A percentile compares a stretch with the other conserved stretches of the same genome.
Conservation (phyloP, 192 early-diverging fungal genomes). For the Linnemannia hyalina region DNA sequence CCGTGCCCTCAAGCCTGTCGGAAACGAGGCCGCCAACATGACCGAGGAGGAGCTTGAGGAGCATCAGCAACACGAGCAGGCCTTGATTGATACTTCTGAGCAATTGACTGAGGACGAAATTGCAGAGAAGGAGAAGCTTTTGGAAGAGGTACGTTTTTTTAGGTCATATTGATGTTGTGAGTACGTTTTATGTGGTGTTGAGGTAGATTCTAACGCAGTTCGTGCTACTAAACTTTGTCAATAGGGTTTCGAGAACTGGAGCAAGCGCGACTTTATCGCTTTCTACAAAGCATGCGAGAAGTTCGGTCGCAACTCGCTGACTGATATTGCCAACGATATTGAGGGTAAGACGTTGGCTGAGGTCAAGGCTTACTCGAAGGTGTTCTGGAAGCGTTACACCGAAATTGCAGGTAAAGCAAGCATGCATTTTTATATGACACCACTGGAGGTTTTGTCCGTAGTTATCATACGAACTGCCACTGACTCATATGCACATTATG, state of each 20-base stretch:
- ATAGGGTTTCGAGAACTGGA: conserved; percentile 93
- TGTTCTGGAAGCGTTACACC: conserved; percentile 91
- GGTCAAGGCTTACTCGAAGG: conserved; percentile 85
- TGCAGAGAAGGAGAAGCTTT: conserved; percentile 75
- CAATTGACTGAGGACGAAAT: conserved; percentile 91
- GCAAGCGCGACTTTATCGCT: conserved; percentile 87
- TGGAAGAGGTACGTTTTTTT: conserved; percentile 31
- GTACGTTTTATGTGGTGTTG: background rate
- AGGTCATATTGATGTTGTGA: background rate
- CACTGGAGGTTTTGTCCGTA: no score
- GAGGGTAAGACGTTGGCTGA: conserved; percentile 94
- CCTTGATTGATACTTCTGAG: conserved; percentile 87
- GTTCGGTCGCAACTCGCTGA: conserved; percentile 82
- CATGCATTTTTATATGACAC: background rate
- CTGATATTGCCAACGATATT: conserved; percentile 85
- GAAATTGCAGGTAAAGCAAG: conserved; percentile 76
- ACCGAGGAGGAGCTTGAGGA: conserved; percentile 69
- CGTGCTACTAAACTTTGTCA: background rate
- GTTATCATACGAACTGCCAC: background rate
- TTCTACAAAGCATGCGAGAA: conserved; percentile 90
- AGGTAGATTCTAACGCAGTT: background rate
- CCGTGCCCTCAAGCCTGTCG: conserved; percentile 29
- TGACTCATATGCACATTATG: background rate
- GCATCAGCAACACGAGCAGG: conserved; percentile 82
- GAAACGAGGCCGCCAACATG: conserved; percentile 56